Base-by-base conservation (phyloP, 2,329 filamentous ascomycete species). In the Chaetomiaceae sp. region DNA sequence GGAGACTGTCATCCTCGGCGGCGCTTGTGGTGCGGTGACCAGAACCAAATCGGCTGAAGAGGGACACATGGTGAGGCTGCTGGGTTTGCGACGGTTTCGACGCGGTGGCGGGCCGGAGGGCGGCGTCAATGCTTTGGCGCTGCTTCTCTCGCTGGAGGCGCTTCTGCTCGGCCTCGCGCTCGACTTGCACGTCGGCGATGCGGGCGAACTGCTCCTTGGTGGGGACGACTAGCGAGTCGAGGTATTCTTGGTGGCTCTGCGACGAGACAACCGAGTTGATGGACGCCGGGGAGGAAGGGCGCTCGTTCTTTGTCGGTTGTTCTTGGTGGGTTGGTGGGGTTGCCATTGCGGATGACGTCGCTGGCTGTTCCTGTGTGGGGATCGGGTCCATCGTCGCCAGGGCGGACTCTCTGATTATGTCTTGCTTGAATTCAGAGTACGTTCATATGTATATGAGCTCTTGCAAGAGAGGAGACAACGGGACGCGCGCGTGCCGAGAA, bases 1-100 rank as follows among this genome's bases (percentile, higher is more conserved):
- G 62, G 7, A 66, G 43, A 22, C 59, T 42, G 4, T 64, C 61
- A 5, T 68, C 63, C n/a, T n/a, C n/a, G n/a, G n/a, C n/a, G 34
- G 37, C 47, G 37, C 29, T 14, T 29, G 37, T 53, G 8, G n/a
- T 19, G 15, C 40, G 53, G 29, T 43, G 52, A 12, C 55, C 48
- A 3, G 59, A 49, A 27, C 56, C 51, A 5, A 61, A 51, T 19
- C 44, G 45, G 47, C 27, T 49, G 11, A 47, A 19, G 19, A 57
- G 17, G 15, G 27, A 29, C 37, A 25, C 40, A 54, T 56, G 51
- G 33, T 43, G 54, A 20, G 40, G 31, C 8, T 20, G 50, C 20
- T 40, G 44, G 8, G 46, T 23, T 23, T 40, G 51, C 8, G 29
- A 49, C 11, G 29, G 15, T 12, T 14, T 37, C 6, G 11, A 5